Conservation (phyloP, 2,329 filamentous ascomycete species). For the Neonectria magnoliae region DNA sequence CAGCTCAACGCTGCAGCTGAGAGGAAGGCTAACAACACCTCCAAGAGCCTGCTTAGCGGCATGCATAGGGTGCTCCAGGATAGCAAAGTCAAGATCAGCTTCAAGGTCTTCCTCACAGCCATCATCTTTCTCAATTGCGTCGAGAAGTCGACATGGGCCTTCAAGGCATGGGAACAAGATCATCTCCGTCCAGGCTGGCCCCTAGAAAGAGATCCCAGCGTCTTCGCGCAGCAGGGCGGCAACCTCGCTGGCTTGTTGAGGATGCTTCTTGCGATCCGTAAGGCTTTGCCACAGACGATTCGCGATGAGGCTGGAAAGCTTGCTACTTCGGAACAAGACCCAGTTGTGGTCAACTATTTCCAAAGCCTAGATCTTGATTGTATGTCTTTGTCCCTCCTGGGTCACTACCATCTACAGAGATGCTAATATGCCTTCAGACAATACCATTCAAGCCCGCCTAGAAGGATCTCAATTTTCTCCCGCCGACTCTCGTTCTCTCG, state of each 20-base stretch:
- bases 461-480: conserved; percentile 62
- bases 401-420: not conserved
- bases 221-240: conserved; percentile 68
- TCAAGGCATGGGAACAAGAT: conserved; percentile 74
- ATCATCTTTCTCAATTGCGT: conserved; percentile 72
- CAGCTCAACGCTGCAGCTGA: conserved; percentile 73
- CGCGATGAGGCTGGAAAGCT: conserved; percentile 60
- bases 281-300: conserved; percentile 65
- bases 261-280: conserved; percentile 70
- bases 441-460: conserved; percentile 55
- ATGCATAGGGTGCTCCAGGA: conserved; percentile 71
- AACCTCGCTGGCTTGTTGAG: conserved; percentile 67
- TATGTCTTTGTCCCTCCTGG: conserved; percentile 50
- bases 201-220: conserved; percentile 64
- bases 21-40: conserved; percentile 69
- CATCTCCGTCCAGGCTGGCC: conserved; percentile 70
- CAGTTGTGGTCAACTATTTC: conserved; percentile 62
- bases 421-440: conserved; percentile 37
- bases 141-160: conserved; percentile 75
- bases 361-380: conserved; percentile 65
- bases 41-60: conserved; percentile 65
- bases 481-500: conserved; percentile 60
- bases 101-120: conserved; percentile 69
- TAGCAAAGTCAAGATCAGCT: conserved; percentile 67
- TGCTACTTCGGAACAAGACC: conserved; percentile 57